These are phyloP conservation scores for Cryphonectria carpinicola DNA, from an alignment of 2,329 filamentous ascomycete species.

Conservation along the genomic window DNA sequence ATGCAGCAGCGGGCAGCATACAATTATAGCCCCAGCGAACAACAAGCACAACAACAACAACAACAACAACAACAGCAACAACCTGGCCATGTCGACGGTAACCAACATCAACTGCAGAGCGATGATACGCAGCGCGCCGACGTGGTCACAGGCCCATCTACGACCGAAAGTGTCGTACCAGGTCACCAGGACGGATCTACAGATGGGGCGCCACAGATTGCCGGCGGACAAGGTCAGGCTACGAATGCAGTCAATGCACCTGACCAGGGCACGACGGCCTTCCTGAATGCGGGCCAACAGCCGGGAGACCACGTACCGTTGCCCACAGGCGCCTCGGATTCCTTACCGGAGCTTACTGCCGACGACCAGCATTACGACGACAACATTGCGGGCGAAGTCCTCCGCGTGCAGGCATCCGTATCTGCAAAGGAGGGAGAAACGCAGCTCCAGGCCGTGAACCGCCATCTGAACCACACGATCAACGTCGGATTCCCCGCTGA, in stretches of 20 bases:
- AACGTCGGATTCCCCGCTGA: conserved; percentile 54
- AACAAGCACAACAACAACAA: background rate
- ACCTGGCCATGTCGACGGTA: conserved; percentile 28
- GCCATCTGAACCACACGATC: conserved; percentile 67
- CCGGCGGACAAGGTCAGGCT: background rate
- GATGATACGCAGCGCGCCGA: conserved; percentile 28
- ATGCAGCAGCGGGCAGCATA: conserved; percentile 30
- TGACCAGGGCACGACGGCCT: conserved; percentile 31
- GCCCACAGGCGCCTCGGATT: conserved; percentile 1
- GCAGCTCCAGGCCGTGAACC: conserved; percentile 61
- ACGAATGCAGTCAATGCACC: conserved; percentile 29
- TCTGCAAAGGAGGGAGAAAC: conserved; percentile 55
- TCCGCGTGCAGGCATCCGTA: conserved; percentile 62
- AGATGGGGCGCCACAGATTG: background rate
- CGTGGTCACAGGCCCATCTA: conserved; percentile 32
- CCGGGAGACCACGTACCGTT: conserved; percentile 8
- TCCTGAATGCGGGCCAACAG: conserved; percentile 35
- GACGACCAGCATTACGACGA: conserved; percentile 67
- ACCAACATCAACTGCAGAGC: conserved; percentile 17
- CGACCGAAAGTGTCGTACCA: conserved; percentile 30
- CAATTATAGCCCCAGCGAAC: conserved; percentile 19
- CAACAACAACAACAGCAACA: background rate
- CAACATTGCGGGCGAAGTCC: conserved; percentile 63
- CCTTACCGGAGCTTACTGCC: conserved; percentile 59
- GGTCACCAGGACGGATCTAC: conserved; percentile 15